Percentiles rank a stretch among this genome's conserved stretches.
These are phyloP conservation scores for Cystobasidium tubakii DNA, from an alignment of 768 basidiomycete genomes.

Conservation along the genomic window DNA sequence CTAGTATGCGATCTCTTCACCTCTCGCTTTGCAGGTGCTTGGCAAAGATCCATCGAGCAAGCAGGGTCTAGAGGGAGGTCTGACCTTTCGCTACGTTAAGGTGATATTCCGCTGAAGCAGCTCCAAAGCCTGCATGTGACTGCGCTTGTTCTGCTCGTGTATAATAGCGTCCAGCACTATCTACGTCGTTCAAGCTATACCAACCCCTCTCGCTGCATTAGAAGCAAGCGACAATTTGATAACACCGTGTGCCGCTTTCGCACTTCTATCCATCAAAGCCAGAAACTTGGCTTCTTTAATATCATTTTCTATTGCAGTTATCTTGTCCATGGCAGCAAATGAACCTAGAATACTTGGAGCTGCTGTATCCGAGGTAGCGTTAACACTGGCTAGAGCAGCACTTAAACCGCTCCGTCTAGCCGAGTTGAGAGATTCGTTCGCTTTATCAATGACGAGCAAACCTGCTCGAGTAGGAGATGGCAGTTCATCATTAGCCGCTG, in stretches of 20 bases:
- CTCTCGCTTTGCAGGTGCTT: no score
- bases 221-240: not conserved
- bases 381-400: not conserved
- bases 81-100: no score
- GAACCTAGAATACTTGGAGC: not conserved
- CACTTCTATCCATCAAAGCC: conserved; percentile 2
- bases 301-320: not conserved
- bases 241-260: not conserved
- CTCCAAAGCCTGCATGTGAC: no score
- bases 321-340: conserved; percentile 4
- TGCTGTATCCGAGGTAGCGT: not conserved
- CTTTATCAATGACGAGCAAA: not conserved
- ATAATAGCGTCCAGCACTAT: not conserved
- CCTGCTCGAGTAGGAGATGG: not conserved
- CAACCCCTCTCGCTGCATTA: not conserved
- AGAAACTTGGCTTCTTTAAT: not conserved
- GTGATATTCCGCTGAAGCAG: no score
- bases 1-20: no score
- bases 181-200: not conserved
- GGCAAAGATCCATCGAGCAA: no score
- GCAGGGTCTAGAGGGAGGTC: no score
- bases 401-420: not conserved
- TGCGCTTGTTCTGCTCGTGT: not conserved
- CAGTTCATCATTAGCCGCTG: not conserved
- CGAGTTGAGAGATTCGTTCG: not conserved